Conservation (phyloP, 2,329 filamentous ascomycete genomes). For the Fusarium camptoceras region DNA sequence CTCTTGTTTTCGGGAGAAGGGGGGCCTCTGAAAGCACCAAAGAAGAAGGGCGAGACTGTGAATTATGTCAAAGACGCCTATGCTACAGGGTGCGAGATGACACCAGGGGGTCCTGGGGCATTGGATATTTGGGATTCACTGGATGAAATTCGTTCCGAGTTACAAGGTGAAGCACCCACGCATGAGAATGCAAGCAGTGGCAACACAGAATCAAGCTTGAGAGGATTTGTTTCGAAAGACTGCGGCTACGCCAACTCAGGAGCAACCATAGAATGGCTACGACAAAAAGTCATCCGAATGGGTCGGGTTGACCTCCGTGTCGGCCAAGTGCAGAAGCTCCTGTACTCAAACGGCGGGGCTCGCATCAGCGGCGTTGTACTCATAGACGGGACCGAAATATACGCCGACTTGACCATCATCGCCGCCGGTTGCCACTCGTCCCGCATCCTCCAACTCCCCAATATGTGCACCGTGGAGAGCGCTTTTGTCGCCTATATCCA, state of each 20-base stretch:
- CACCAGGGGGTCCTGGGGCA: background rate
- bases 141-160: background rate
- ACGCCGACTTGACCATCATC: background rate
- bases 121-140: background rate
- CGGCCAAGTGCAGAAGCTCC: background rate
- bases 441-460: background rate
- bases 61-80: constrained; percentile 5
- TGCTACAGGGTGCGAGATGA: background rate
- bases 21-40: background rate
- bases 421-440: background rate
- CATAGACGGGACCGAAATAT: background rate
- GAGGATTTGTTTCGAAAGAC: background rate
- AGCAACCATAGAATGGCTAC: constrained; percentile 1
- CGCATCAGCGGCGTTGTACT: background rate
- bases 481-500: background rate
- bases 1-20: background rate
- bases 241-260: background rate
- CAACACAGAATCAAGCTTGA: background rate
- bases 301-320: background rate
- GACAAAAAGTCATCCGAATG: background rate
- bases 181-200: background rate
- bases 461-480: constrained; percentile 3
- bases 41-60: background rate
- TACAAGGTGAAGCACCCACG: background rate
- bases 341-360: background rate